These are phyloP conservation scores for Tubosaeta sp. DNA, from an alignment of 768 basidiomycete species.

Conservation along the genomic window DNA sequence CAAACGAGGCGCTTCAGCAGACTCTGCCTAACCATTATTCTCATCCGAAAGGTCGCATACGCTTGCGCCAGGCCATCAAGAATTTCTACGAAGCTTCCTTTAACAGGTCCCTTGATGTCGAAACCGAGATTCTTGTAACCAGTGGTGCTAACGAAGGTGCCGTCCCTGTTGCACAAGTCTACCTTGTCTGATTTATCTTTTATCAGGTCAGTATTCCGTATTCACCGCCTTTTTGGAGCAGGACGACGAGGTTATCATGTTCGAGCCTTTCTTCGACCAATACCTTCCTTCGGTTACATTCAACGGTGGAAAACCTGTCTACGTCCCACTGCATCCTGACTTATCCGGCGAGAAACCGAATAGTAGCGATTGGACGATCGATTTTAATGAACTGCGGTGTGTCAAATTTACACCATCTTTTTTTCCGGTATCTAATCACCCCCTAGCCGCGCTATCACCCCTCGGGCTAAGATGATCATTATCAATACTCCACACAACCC, in stretches of 20 bases:
- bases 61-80: constrained; percentile 85
- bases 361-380: constrained; percentile 81
- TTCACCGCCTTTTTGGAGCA: constrained; percentile 87
- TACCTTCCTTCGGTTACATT: constrained; percentile 91
- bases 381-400: constrained; percentile 84
- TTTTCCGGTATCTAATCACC: constrained; percentile 2
- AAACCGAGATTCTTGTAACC: constrained; percentile 88
- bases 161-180: not conserved
- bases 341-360: constrained; percentile 44
- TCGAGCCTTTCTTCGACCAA: constrained; percentile 98
- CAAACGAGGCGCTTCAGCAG: constrained; percentile 57
- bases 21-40: constrained; percentile 82
- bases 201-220: constrained; percentile 81
- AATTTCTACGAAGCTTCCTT: constrained; percentile 68
- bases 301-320: constrained; percentile 90
- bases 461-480: constrained; percentile 91
- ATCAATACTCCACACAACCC: constrained; percentile 98
- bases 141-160: constrained; percentile 96
- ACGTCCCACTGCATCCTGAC: constrained; percentile 94
- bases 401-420: constrained; percentile 8
- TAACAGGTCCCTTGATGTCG: constrained; percentile 70
- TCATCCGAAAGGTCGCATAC: constrained; percentile 83
- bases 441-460: constrained; percentile 71
- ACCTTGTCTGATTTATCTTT: constrained; percentile 6
- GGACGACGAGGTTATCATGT: constrained; percentile 97